Base-by-base conservation (phyloP, 768 basidiomycete species). In the Termitomyces sp. region DNA sequence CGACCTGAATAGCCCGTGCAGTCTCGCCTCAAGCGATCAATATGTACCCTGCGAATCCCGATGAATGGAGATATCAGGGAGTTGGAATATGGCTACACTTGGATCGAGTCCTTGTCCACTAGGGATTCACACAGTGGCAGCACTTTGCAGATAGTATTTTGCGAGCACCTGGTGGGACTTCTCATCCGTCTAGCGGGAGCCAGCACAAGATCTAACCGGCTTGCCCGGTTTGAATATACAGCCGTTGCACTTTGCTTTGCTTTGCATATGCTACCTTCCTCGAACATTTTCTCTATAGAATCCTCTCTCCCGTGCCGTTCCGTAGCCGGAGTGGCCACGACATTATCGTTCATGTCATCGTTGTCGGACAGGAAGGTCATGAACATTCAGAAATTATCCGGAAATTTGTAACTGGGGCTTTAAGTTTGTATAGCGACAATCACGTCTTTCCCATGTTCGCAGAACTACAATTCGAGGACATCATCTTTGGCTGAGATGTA, bases 361-460 rank as follows among this genome's bases (percentile, higher is more conserved):
- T 64, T 1, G 59, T 66, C 10, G 53, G 42, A 12, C 28, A 61
- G 12, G 62, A 68, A 58, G 66, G 67, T 2, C 57, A 59, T 19
- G 55, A 60, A 2, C 65, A 69, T 52, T 52, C 70, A 3, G 51
- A 62, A 12, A 64, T 70, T 41, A 50, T 69, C 4, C 52, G 61
- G 30, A 61, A 56, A 38, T 33, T 70, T 19, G 56, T 62, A 19
- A 63, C 55, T 6, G 64, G 64, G 0, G 23, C 50, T 19, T 49
- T 57, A 14, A 54, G 58, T 23, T 17, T 63, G 14, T 53, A 47
- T 12, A 58, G 55, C 50, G 60, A 62, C 17, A 71, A 69, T 53
- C 68, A 71, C 30, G 48, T 59, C 7, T 60, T 71, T 33, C 69
- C 68, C 2, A 59, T 70, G 60, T 54, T 68, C 23, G 51, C 59